Base-by-base conservation (phyloP, 1,284 basidiomycete genomes). In the Pterulicium gracile region DNA sequence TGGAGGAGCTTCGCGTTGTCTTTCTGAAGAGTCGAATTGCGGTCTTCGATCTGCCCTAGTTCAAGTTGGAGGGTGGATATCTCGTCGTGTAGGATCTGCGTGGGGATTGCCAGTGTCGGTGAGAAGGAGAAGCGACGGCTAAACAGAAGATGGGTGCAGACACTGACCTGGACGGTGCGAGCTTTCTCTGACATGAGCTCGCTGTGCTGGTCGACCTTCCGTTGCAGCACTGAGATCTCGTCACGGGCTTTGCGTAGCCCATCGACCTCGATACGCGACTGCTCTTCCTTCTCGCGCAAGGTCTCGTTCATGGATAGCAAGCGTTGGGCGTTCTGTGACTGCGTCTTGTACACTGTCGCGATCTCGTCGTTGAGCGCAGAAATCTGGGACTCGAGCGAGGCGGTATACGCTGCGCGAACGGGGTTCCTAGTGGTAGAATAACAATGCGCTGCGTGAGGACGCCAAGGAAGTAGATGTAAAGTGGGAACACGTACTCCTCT, bases 1-100 rank as follows among this genome's bases (percentile, higher is more conserved):
- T 97, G 91, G 1, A 98, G 72, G 35, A 98, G 75, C 54, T 87
- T 86, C 15, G 94, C 93, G 57, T 98, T 98, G 64, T 98, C 95
- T 57, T 84, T 86, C 47, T 80, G 81, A 42, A 98, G 73, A 18
- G 75, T 84, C 55, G 81, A 72, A 60, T 96, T 97, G 34, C 89
- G 81, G 52, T 90, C 79, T 51, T 90, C 85, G 34, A 96, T 81
- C 59, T 94, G 89, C 41, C 81, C 77, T 14, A 98, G 77, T 61
- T 98, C 95, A 43, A 97, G 75, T 51, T 90, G 84, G 24, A 92
- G 74, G 0, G 92, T 89, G 54, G 81, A 83, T 62, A 94, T 85
- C 65, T 97, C 95, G 65, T 98, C 95, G 57, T 95, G 89, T 3
- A 98, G 73, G 45, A 90, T 85, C 91, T 96, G 56, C 2, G 48